These are phyloP conservation scores for Didymella arachidicola DNA, from an alignment of 2,329 filamentous ascomycete genomes.

Conservation along the genomic window DNA sequence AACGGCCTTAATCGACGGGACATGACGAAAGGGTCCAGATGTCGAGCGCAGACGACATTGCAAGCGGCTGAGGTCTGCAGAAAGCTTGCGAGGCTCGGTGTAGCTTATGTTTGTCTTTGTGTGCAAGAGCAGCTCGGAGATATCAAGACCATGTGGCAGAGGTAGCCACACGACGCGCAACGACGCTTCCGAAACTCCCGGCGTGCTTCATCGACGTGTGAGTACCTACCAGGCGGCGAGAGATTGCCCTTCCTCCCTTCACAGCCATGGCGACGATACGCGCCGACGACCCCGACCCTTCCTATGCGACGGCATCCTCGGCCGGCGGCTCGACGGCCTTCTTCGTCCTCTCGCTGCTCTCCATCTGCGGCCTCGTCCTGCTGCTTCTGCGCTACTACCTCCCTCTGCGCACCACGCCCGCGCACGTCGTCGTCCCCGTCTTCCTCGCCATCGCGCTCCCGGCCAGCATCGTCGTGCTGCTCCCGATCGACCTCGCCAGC, in stretches of 20 bases:
- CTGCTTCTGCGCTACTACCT: slow-evolving; percentile 89
- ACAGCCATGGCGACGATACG: slow-evolving; percentile 16
- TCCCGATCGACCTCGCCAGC: slow-evolving; percentile 94
- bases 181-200: slow-evolving; percentile 21
- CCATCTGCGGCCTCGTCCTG: slow-evolving; percentile 78
- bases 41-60: slow-evolving; percentile 2
- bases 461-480: slow-evolving; percentile 86
- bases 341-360: slow-evolving; percentile 72
- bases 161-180: slow-evolving; percentile 7
- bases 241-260: slow-evolving; percentile 5
- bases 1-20: slow-evolving; percentile 16
- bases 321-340: slow-evolving; percentile 83
- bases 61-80: not conserved
- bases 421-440: slow-evolving; percentile 87
- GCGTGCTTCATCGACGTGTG: slow-evolving; percentile 12
- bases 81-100: not conserved
- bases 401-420: slow-evolving; percentile 86
- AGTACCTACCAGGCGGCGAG: slow-evolving; percentile 20
- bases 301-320: slow-evolving; percentile 58
- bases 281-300: slow-evolving; percentile 27
- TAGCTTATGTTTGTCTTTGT: not conserved
- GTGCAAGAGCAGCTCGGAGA: not conserved
- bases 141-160: slow-evolving; percentile 2
- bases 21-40: slow-evolving; percentile 17
- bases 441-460: slow-evolving; percentile 96